Evolutionary conservation across 768 basidiomycete genomes (phyloP).

Genomic region (Trametes meyenii): DNA sequence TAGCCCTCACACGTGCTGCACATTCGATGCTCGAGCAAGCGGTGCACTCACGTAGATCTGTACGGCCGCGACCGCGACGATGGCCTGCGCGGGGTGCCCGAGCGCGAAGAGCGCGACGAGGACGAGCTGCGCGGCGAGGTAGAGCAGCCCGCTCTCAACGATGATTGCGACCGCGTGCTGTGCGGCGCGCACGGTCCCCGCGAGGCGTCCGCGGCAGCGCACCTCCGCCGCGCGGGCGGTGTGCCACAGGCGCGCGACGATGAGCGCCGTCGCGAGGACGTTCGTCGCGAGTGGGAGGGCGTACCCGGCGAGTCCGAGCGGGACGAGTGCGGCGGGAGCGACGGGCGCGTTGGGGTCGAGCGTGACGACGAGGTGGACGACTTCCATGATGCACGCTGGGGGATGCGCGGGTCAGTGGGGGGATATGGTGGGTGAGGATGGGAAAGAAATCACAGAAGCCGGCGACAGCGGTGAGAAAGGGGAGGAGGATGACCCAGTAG

Average conservation of each 20-base stretch:
- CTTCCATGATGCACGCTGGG: conserved; percentile 36
- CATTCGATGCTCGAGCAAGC: conserved; percentile 34
- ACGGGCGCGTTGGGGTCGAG: conserved; percentile 34
- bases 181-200: conserved; percentile 28
- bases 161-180: conserved; percentile 31
- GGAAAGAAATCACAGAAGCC: conserved; percentile 5
- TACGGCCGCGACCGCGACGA: conserved; percentile 39
- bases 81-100: conserved; percentile 36
- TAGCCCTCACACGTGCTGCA: conserved; percentile 38
- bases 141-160: conserved; percentile 43
- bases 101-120: conserved; percentile 42
- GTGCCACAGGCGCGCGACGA: conserved; percentile 43
- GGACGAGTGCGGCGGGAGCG: conserved; percentile 40
- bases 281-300: conserved; percentile 46
- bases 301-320: conserved; percentile 41
- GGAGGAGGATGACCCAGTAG: conserved; percentile 12
- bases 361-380: conserved; percentile 30
- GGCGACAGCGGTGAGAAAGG: conserved; percentile 8
- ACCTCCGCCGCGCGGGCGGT: conserved; percentile 19
- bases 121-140: conserved; percentile 41
- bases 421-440: not conserved
- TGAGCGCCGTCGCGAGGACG: conserved; percentile 44
- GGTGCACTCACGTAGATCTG: conserved; percentile 44
- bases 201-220: conserved; percentile 19
- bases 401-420: conserved; percentile 5